phyloP scores from a whole-genome alignment of 106 monocot genomes.

The Acanthochlamys bracteata region DNA sequence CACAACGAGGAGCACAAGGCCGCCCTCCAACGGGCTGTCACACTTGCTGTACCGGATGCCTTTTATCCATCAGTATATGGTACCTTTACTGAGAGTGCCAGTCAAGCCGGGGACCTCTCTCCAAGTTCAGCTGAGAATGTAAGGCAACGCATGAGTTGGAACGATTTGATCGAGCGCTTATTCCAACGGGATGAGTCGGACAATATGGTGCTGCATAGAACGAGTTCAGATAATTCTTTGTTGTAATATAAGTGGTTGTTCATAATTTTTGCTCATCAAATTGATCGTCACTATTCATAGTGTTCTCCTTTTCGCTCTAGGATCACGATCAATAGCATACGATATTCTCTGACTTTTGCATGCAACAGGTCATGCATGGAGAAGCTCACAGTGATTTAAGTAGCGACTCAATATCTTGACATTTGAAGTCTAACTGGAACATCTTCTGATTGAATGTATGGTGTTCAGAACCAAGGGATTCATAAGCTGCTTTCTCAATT shows the following conservation, averaged over 20 bases:
- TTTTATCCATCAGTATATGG: constrained; percentile 58
- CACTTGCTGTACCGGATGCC: constrained; percentile 62
- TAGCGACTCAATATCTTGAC: no score
- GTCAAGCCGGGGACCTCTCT: constrained; percentile 9
- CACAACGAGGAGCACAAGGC: constrained; percentile 71
- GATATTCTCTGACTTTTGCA: no score
- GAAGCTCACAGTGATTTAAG: no score
- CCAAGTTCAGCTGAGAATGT: constrained; percentile 6
- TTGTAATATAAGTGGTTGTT: not conserved
- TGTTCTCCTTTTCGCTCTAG: no score
- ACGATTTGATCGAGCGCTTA: constrained; percentile 51
- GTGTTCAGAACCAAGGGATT: constrained; percentile 67
- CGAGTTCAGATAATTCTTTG: not conserved
- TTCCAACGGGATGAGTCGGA: constrained; percentile 61
- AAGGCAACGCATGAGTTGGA: constrained; percentile 56
- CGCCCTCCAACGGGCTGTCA: constrained; percentile 65
- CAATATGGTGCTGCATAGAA: not conserved
- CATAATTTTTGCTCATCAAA: no score
- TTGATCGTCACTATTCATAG: no score
- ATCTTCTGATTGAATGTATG: constrained; percentile 94
- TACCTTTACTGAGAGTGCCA: constrained; percentile 45
- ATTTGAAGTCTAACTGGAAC: constrained; percentile 79
- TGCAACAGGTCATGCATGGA: no score
- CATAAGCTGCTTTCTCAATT: constrained; percentile 71
- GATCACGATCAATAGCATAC: no score